These are phyloP conservation scores for Thalassiosira livingstoniorum DNA, from an alignment of 352 stramenopile genomes.

Conservation along the genomic window DNA sequence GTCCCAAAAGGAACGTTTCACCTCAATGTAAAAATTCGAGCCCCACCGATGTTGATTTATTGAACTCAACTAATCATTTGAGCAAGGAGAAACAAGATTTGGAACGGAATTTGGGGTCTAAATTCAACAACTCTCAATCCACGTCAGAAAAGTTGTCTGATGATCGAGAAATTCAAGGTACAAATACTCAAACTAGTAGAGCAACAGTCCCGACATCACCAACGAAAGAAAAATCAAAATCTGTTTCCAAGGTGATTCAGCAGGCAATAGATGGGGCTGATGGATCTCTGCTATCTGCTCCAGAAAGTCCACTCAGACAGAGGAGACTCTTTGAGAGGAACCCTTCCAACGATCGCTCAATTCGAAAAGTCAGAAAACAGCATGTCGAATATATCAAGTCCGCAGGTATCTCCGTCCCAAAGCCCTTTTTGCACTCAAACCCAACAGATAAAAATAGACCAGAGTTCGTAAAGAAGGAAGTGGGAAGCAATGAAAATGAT, in stretches of 20 bases:
- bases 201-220: slow-evolving; percentile 17
- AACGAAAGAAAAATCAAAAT: slow-evolving; percentile 21
- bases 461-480: no score
- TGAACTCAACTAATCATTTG: no score
- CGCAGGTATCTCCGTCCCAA: slow-evolving; percentile 17
- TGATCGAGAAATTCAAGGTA: not conserved
- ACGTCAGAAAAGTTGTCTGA: not conserved
- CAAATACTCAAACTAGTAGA: slow-evolving; percentile 4
- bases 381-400: slow-evolving; percentile 18
- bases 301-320: slow-evolving; percentile 33
- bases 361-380: slow-evolving; percentile 19
- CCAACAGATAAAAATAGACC: no score
- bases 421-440: slow-evolving; percentile 13
- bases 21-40: not conserved
- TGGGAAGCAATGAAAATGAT: no score
- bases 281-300: not conserved
- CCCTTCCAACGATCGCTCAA: not conserved
- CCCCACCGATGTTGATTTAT: no score
- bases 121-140: not conserved
- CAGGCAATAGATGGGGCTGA: slow-evolving; percentile 35
- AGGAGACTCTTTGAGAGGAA: slow-evolving; percentile 40
- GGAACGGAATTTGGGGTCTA: not conserved
- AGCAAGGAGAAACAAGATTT: no score
- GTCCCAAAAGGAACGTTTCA: not conserved
- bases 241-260: slow-evolving; percentile 39